Percentiles rank a stretch among this genome's conserved stretches.
Evolutionary conservation across 257 asterid species (phyloP).

Genomic region (Rubia yunnanensis): DNA sequence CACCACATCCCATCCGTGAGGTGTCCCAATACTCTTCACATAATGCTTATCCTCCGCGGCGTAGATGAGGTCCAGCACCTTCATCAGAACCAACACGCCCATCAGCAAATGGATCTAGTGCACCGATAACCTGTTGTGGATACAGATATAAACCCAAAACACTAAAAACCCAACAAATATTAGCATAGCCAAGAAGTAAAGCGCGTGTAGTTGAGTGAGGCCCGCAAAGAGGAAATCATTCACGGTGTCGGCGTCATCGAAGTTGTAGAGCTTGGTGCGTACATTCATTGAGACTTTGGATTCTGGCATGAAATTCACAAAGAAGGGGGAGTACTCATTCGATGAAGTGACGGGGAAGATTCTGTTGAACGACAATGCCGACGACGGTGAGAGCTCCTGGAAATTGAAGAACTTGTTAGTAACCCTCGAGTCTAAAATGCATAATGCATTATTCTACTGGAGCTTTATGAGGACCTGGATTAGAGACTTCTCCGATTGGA

Average conservation of each 20-base stretch:
- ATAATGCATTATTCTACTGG: constrained; percentile 59
- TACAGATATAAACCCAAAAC: constrained; percentile 50
- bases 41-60: constrained; percentile 97
- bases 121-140: constrained; percentile 48
- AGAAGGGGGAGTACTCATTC: constrained; percentile 75
- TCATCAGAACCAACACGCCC: constrained; percentile 66
- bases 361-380: constrained; percentile 48
- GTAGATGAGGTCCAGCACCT: constrained; percentile 69
- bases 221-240: constrained; percentile 85
- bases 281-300: constrained; percentile 82
- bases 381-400: constrained; percentile 81
- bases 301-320: constrained; percentile 86
- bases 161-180: constrained; percentile 52
- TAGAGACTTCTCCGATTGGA: constrained; percentile 71
- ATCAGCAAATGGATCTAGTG: constrained; percentile 82
- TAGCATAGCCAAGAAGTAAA: constrained; percentile 53
- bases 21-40: constrained; percentile 89
- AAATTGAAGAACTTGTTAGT: constrained; percentile 54
- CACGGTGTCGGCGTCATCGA: constrained; percentile 48
- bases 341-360: constrained; percentile 69
- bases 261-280: constrained; percentile 70
- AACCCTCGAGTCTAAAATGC: constrained; percentile 73
- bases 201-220: constrained; percentile 67
- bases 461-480: constrained; percentile 76
- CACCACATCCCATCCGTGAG: constrained; percentile 98